Conservation (phyloP, 306 rosid genomes). For the Inga laurina region DNA sequence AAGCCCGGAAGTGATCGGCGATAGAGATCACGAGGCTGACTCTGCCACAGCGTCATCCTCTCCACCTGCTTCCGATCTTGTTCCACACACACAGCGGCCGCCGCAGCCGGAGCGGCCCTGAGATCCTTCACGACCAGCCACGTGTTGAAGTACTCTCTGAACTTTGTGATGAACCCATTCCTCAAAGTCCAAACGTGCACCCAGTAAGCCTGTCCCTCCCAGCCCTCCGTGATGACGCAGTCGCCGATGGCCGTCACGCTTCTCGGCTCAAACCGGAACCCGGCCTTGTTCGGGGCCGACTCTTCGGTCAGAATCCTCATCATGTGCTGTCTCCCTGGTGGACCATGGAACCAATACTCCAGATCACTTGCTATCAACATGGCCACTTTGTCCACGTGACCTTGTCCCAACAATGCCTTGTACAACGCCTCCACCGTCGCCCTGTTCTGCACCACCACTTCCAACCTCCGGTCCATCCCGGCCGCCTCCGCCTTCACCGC, state of each 20-base stretch:
- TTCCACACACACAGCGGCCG: background rate
- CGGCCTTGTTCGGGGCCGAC: conserved; percentile 34
- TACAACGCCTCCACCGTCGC: conserved; percentile 56
- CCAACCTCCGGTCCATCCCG: conserved; percentile 5
- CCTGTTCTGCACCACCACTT: conserved; percentile 51
- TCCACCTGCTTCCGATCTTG: conserved; percentile 44
- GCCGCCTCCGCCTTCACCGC: background rate
- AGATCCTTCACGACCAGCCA: conserved; percentile 88
- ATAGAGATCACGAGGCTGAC: conserved; percentile 65
- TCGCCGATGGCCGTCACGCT: conserved; percentile 55
- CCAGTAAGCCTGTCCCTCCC: conserved; percentile 94
- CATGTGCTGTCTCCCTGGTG: conserved; percentile 90
- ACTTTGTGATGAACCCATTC: conserved; percentile 63
- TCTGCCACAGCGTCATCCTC: conserved; percentile 69
- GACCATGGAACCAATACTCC: conserved; percentile 98
- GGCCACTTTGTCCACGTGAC: conserved; percentile 41
- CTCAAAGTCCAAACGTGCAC: conserved; percentile 86
- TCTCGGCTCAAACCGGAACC: conserved; percentile 77
- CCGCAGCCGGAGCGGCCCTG: conserved; percentile 46
- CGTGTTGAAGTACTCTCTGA: conserved; percentile 90
- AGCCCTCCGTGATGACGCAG: conserved; percentile 70
- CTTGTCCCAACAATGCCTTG: conserved; percentile 57
- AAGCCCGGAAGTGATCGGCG: background rate
- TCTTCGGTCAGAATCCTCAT: conserved; percentile 85
- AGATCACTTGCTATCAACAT: conserved; percentile 68